phyloP scores from a whole-genome alignment of 164 flowering plant species.

The Malania oleifera region DNA sequence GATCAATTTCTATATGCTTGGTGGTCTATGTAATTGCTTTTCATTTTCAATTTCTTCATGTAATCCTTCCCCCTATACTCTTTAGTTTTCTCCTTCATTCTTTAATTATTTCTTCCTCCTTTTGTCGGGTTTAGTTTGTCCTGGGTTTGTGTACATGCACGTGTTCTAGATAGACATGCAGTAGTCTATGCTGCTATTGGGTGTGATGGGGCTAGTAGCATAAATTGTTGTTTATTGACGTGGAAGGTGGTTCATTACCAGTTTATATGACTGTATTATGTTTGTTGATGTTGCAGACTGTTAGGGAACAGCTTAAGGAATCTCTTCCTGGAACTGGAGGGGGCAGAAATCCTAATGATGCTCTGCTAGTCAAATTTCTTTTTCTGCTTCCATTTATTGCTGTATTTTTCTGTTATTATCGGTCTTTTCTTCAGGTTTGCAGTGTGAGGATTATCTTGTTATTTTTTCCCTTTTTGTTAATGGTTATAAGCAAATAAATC shows the following conservation, averaged over 20 bases:
- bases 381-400: slow-evolving; percentile 62
- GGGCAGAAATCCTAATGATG: slow-evolving; percentile 71
- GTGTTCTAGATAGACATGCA: no score
- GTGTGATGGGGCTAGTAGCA: no score
- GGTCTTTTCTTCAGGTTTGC: slow-evolving; percentile 62
- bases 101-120: no score
- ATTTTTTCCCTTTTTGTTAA: slow-evolving; percentile 6
- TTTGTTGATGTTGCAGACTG: slow-evolving; percentile 51
- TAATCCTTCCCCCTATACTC: neutral
- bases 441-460: neutral
- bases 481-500: neutral
- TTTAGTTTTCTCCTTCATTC: no score
- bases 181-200: no score
- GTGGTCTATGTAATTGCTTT: neutral
- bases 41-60: neutral
- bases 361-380: slow-evolving; percentile 53
- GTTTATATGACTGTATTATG: no score
- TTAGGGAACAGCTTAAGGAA: slow-evolving; percentile 67
- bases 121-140: no score
- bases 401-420: slow-evolving; percentile 48
- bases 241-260: no score
- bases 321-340: slow-evolving; percentile 95
- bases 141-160: no score
- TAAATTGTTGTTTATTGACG: no score
- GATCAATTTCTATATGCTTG: neutral